Evolutionary conservation across 495 filamentous ascomycete species (phyloP).

Genomic region (Acidiella bohemica): DNA sequence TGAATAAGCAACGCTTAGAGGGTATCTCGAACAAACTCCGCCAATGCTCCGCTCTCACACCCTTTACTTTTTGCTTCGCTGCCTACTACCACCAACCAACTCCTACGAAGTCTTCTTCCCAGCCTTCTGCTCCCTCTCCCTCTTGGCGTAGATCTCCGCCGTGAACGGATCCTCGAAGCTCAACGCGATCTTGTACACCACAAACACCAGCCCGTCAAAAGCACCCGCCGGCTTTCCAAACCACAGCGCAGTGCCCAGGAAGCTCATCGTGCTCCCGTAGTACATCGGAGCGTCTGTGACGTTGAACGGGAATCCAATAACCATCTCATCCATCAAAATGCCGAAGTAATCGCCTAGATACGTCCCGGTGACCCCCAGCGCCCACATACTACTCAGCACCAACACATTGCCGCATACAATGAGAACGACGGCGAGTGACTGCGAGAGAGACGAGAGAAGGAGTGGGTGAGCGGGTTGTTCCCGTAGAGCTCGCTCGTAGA

Average conservation of each 20-base stretch:
- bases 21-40: background rate
- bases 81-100: background rate
- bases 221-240: slow-evolving; percentile 83
- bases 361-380: slow-evolving; percentile 88
- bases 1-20: slow-evolving; percentile 8
- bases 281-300: slow-evolving; percentile 91
- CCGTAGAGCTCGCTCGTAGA: slow-evolving; percentile 59
- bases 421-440: slow-evolving; percentile 50
- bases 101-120: slow-evolving; percentile 18
- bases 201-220: slow-evolving; percentile 56
- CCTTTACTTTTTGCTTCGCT: background rate
- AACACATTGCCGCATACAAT: slow-evolving; percentile 68
- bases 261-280: slow-evolving; percentile 82
- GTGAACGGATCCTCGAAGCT: slow-evolving; percentile 97
- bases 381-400: slow-evolving; percentile 78
- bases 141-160: slow-evolving; percentile 81
- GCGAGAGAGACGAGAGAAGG: slow-evolving; percentile 39
- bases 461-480: slow-evolving; percentile 62
- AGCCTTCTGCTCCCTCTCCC: slow-evolving; percentile 41
- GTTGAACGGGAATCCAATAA: slow-evolving; percentile 93
- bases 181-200: slow-evolving; percentile 71
- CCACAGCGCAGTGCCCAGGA: slow-evolving; percentile 76
- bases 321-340: slow-evolving; percentile 87
- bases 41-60: background rate
- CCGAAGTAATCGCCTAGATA: slow-evolving; percentile 98